A percentile compares a stretch with the other conserved stretches of the same genome.
These are phyloP conservation scores for Fomitopsis schrenkii DNA, from an alignment of 1,284 basidiomycete genomes.

Conservation along the genomic window DNA sequence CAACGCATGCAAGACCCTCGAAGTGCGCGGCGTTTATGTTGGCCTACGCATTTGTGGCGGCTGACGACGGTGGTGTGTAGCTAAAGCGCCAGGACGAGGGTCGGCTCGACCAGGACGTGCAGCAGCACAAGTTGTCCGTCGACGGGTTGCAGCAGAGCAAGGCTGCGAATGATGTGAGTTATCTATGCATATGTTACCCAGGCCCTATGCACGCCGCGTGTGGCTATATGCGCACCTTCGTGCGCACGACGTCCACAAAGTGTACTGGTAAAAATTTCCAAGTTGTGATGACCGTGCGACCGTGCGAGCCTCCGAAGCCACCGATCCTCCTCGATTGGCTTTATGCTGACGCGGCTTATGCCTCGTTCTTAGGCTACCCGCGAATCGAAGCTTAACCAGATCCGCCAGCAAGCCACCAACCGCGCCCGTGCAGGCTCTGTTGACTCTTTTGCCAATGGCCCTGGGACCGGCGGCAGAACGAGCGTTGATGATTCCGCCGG, in stretches of 20 bases:
- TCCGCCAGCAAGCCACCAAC: slow-evolving; percentile 22
- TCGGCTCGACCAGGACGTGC: slow-evolving; percentile 23
- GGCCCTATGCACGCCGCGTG: no score
- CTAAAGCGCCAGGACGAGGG: slow-evolving; percentile 25
- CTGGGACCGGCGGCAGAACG: background rate
- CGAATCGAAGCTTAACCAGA: slow-evolving; percentile 24
- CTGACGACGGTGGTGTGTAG: slow-evolving; percentile 9
- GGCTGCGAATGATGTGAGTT: slow-evolving; percentile 25
- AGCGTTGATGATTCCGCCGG: no score
- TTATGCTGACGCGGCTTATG: no score
- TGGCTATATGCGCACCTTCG: no score
- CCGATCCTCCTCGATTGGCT: no score
- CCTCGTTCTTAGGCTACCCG: slow-evolving; percentile 17
- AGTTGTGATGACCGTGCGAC: no score
- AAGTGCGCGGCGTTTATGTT: slow-evolving; percentile 29
- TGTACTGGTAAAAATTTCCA: no score
- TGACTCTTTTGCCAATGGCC: background rate
- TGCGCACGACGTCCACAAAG: no score
- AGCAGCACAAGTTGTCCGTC: slow-evolving; percentile 20
- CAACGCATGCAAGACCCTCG: slow-evolving; percentile 39
- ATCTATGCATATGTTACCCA: no score
- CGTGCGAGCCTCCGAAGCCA: no score
- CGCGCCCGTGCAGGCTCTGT: slow-evolving; percentile 2
- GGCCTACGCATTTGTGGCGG: background rate
- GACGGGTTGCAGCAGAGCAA: slow-evolving; percentile 27